Percentiles rank a stretch among this genome's conserved stretches.
phyloP scores from a whole-genome alignment of 257 asterid species.

The Solanum gracilifrons region DNA sequence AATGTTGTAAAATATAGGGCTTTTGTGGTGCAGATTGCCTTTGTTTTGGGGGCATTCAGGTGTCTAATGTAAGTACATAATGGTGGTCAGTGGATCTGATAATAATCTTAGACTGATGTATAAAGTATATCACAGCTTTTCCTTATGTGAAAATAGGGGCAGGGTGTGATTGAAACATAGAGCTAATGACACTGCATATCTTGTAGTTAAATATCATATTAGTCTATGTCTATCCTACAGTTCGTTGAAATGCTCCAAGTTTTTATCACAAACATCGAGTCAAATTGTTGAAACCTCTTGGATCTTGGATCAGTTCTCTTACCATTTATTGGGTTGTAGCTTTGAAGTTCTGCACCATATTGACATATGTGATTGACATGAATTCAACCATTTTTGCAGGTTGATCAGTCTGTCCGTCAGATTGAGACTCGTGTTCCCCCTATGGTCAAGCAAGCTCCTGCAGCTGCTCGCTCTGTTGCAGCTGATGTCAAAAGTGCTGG shows the following conservation, averaged over 20 bases:
- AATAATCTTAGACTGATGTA: neutral
- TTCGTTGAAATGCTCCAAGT: neutral
- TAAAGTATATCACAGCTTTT: neutral
- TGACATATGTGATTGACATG: neutral
- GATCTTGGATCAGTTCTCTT: neutral
- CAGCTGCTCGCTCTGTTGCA: constrained; percentile 50
- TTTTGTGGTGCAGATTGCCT: neutral
- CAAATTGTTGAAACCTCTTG: neutral
- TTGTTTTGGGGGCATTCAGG: neutral
- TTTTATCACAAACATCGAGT: neutral
- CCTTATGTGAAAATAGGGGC: neutral
- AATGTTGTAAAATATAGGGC: neutral
- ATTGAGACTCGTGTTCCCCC: constrained; percentile 59
- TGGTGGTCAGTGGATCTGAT: neutral
- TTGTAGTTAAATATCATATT: neutral
- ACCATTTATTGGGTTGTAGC: neutral
- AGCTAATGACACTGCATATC: neutral
- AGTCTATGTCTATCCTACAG: neutral
- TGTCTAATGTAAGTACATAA: neutral
- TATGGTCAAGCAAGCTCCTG: constrained; percentile 61
- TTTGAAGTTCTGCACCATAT: neutral
- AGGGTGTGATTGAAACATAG: neutral
- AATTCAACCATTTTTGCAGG: constrained; percentile 19
- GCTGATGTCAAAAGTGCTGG: constrained; percentile 59
- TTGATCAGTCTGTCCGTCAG: constrained; percentile 61